Conservation (phyloP, 768 basidiomycete species). For the Floccularia luteovirens region DNA sequence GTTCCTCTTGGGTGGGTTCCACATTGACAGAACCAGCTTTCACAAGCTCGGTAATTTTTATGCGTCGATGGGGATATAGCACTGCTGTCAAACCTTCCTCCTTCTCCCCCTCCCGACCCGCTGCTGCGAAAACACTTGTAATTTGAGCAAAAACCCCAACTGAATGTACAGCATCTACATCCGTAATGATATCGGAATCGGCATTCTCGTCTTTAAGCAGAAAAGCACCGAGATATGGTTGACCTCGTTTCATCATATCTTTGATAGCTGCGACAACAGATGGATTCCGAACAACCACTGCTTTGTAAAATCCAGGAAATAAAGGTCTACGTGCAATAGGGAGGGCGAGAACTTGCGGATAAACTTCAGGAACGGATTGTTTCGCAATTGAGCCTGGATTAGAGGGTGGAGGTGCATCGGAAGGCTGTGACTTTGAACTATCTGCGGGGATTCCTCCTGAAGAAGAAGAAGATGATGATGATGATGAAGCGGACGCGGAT, state of each 20-base stretch:
- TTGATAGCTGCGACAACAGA: slow-evolving; percentile 89
- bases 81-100: slow-evolving; percentile 94
- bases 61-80: slow-evolving; percentile 87
- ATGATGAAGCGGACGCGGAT: slow-evolving; percentile 9
- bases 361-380: slow-evolving; percentile 81
- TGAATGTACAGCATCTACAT: slow-evolving; percentile 78
- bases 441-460: slow-evolving; percentile 9
- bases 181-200: slow-evolving; percentile 90
- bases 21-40: slow-evolving; percentile 42
- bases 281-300: slow-evolving; percentile 88
- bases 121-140: slow-evolving; percentile 80
- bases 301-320: slow-evolving; percentile 98
- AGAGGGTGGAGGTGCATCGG: slow-evolving; percentile 17
- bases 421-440: slow-evolving; percentile 13
- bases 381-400: slow-evolving; percentile 60
- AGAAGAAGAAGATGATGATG: slow-evolving; percentile 11
- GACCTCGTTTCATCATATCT: slow-evolving; percentile 94
- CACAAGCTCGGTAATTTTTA: slow-evolving; percentile 81
- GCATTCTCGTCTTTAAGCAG: slow-evolving; percentile 89
- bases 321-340: slow-evolving; percentile 93
- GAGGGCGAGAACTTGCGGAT: slow-evolving; percentile 91
- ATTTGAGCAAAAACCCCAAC: slow-evolving; percentile 98
- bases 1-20: slow-evolving; percentile 31
- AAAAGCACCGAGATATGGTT: slow-evolving; percentile 96
- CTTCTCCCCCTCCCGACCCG: slow-evolving; percentile 38